These are phyloP conservation scores for Trichoderma atroviride DNA, from an alignment of 2,329 filamentous ascomycete genomes.

Conservation along the genomic window DNA sequence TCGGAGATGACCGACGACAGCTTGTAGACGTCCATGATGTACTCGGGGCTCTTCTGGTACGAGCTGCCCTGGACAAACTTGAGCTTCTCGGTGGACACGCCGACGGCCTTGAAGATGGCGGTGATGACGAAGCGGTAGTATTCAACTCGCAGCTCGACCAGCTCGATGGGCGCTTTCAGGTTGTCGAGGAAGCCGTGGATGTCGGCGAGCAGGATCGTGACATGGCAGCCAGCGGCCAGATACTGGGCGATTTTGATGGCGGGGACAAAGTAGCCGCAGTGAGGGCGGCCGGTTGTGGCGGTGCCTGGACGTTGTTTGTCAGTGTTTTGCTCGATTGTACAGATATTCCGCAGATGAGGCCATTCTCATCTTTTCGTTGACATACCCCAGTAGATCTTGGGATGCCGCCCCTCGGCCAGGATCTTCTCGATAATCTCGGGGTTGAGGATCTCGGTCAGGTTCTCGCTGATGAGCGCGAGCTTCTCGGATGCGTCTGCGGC, in stretches of 20 bases:
- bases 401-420: constrained; percentile 67
- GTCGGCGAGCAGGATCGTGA: constrained; percentile 76
- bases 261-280: constrained; percentile 87
- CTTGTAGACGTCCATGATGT: constrained; percentile 88
- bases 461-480: constrained; percentile 75
- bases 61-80: constrained; percentile 82
- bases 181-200: constrained; percentile 80
- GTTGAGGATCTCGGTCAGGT: constrained; percentile 81
- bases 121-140: constrained; percentile 84
- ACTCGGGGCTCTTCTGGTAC: constrained; percentile 74
- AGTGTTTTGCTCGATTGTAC: not conserved
- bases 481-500: constrained; percentile 56
- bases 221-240: constrained; percentile 79
- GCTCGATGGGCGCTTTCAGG: constrained; percentile 83
- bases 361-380: not conserved
- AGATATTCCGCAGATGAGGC: not conserved
- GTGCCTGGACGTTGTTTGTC: constrained; percentile 53
- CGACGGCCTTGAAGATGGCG: constrained; percentile 73
- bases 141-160: constrained; percentile 77
- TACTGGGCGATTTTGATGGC: constrained; percentile 89
- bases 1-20: constrained; percentile 71
- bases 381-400: constrained; percentile 82
- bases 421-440: constrained; percentile 80
- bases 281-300: constrained; percentile 82
- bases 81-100: constrained; percentile 76